Evolutionary conservation across 2,329 filamentous ascomycete genomes (phyloP), one percentile per base, ranked within the genome.

Genomic region (Trichoderma harzianum): DNA sequence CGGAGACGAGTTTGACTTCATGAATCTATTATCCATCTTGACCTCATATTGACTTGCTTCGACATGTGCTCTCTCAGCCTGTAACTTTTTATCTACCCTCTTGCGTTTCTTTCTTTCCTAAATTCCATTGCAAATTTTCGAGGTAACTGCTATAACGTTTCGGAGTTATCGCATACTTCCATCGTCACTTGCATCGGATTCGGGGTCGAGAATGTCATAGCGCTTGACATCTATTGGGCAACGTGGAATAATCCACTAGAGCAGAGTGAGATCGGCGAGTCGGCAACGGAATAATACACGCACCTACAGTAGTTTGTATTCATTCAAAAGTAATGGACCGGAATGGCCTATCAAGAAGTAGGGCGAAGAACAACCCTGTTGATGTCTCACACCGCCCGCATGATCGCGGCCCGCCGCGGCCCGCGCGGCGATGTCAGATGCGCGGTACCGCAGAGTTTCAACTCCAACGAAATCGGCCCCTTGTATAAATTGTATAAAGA

Each of bases 61-160:
- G 18, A 43, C 1, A n/a, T 43, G 39, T n/a, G 16, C 18, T n/a
- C 1, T 10, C 39, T n/a, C 39, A 43, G 16, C 16, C 7, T 8
- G 18, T n/a, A 43, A 43, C 39, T 10, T 7, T 43, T 43, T 43
- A 43, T n/a, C 39, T 43, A 43, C 3, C 7, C 16, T 43, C 39
- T 10, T 43, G 3, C 10, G 7, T 43, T 43, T n/a, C 18, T 43
- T 43, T n/a, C 18, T 43, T 39, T n/a, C 0, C 39, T 43, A 2
- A 10, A 43, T 10, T 10, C 7, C 1, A 18, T 10, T n/a, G 3
- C 39, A 43, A 43, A 2, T 5, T 43, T 43, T 10, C 3, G 6
- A 8, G 0, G 7, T 3, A 8, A 18, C 16, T 18, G 0, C 1
- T 18, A 39, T 3, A 43, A n/a, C 3, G 0, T 8, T 43, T 43